These are phyloP conservation scores for Aspergillus taichungensis DNA, from an alignment of 495 filamentous ascomycete genomes.

Conservation along the genomic window DNA sequence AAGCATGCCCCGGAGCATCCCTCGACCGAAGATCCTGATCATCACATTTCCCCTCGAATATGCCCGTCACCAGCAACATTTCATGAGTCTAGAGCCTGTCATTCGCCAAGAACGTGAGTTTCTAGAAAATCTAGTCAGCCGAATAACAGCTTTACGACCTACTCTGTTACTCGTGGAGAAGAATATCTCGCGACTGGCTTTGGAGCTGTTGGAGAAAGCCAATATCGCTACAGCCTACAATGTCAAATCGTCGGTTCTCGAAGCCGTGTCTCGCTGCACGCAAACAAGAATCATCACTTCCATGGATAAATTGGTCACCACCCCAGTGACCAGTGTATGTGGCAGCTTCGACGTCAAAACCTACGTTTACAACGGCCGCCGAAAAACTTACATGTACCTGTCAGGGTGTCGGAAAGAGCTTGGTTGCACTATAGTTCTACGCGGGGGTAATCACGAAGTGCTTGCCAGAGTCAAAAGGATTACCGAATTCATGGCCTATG, in stretches of 20 bases:
- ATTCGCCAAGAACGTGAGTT: conserved; percentile 97
- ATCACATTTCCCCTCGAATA: conserved; percentile 96
- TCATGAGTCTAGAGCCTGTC: conserved; percentile 96
- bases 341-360: conserved; percentile 91
- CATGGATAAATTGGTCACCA: conserved; percentile 83
- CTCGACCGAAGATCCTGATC: conserved; percentile 79
- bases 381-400: conserved; percentile 92
- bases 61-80: conserved; percentile 86
- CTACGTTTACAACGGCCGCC: conserved; percentile 70
- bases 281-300: conserved; percentile 90
- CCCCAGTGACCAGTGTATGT: conserved; percentile 70
- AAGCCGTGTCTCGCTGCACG: conserved; percentile 85
- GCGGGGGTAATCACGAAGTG: conserved; percentile 62
- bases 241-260: conserved; percentile 90
- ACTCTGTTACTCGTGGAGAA: conserved; percentile 81
- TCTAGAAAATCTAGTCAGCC: conserved; percentile 80
- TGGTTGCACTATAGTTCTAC: conserved; percentile 91
- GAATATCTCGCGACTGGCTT: conserved; percentile 80
- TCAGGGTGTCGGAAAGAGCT: conserved; percentile 88
- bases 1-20: conserved; percentile 83
- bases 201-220: conserved; percentile 78
- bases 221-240: conserved; percentile 91
- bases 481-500: conserved; percentile 97
- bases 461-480: conserved; percentile 82
- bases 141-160: conserved; percentile 79